phyloP scores from a whole-genome alignment of 2,329 filamentous ascomycete species.

The Septoria petroselini region DNA sequence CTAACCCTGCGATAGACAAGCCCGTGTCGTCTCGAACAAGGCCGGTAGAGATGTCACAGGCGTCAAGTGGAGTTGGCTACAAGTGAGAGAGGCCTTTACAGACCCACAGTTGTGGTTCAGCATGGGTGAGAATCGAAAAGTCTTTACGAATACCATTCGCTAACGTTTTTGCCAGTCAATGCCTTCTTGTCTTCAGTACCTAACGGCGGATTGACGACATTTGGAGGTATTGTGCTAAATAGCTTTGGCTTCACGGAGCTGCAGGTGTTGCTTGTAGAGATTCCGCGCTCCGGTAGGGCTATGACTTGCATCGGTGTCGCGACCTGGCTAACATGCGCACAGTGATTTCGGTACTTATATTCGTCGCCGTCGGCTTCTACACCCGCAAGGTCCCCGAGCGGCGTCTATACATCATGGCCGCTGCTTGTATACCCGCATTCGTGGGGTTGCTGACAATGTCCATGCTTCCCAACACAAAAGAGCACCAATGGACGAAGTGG shows the following conservation, averaged over 20 bases:
- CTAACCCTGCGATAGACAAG: constrained; percentile 22
- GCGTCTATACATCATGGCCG: constrained; percentile 39
- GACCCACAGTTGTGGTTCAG: constrained; percentile 34
- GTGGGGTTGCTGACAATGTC: constrained; percentile 38
- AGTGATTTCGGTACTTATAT: constrained; percentile 36
- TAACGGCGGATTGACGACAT: constrained; percentile 32
- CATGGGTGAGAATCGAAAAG: constrained; percentile 13
- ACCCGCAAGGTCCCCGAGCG: constrained; percentile 33
- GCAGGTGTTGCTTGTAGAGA: constrained; percentile 38
- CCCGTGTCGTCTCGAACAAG: constrained; percentile 34
- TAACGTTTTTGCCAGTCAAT: constrained; percentile 21
- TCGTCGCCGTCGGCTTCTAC: constrained; percentile 36
- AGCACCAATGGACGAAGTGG: constrained; percentile 41
- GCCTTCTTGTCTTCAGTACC: constrained; percentile 32
- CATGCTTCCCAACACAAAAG: constrained; percentile 35
- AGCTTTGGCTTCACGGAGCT: constrained; percentile 34
- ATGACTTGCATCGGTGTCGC: neutral
- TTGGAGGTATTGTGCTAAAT: constrained; percentile 30
- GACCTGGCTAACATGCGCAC: neutral
- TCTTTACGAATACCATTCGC: neutral
- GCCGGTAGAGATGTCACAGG: constrained; percentile 34
- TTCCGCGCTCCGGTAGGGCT: constrained; percentile 30
- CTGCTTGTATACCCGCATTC: constrained; percentile 36
- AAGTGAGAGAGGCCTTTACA: constrained; percentile 31
- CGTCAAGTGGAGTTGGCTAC: constrained; percentile 32